Evolutionary conservation across 2,329 filamentous ascomycete species (phyloP).

Genomic region (Talaromyces sp.): DNA sequence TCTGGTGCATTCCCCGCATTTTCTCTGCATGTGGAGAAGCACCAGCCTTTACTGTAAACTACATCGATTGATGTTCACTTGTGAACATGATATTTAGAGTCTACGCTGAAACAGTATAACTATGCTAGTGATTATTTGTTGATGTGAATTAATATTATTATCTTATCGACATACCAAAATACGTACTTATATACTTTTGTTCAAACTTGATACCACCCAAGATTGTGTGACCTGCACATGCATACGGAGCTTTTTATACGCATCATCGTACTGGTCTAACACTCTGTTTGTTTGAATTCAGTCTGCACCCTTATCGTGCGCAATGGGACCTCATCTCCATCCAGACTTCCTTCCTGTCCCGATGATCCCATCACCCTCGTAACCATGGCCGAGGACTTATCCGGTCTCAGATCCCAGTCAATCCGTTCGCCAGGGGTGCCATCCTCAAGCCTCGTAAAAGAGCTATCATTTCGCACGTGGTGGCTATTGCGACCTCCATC

Average conservation of each 20-base stretch:
- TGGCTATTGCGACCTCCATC: not conserved
- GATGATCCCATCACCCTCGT: conserved; percentile 14
- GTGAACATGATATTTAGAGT: no score
- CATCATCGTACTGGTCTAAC: not conserved
- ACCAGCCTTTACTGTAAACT: not conserved
- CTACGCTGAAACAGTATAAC: not conserved
- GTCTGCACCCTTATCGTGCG: conserved; percentile 16
- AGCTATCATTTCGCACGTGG: conserved; percentile 5
- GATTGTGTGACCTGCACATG: not conserved
- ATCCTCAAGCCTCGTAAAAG: conserved; percentile 17
- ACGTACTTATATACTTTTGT: no score
- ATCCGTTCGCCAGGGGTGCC: conserved; percentile 1
- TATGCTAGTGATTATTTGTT: not conserved
- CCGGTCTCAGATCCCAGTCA: conserved; percentile 10
- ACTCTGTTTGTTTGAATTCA: conserved; percentile 14
- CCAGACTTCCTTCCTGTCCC: conserved; percentile 7
- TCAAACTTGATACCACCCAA: not conserved
- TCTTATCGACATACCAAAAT: not conserved
- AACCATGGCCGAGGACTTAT: conserved; percentile 14
- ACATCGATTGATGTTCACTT: not conserved
- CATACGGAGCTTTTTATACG: no score
- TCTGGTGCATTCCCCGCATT: not conserved
- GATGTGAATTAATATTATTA: not conserved
- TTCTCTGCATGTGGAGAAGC: not conserved
- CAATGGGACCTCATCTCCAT: conserved; percentile 16